Percentiles rank a stretch among this genome's conserved stretches.
phyloP scores from a whole-genome alignment of 1,139 yeast genomes.

The Arxiozyma slooffiae region DNA sequence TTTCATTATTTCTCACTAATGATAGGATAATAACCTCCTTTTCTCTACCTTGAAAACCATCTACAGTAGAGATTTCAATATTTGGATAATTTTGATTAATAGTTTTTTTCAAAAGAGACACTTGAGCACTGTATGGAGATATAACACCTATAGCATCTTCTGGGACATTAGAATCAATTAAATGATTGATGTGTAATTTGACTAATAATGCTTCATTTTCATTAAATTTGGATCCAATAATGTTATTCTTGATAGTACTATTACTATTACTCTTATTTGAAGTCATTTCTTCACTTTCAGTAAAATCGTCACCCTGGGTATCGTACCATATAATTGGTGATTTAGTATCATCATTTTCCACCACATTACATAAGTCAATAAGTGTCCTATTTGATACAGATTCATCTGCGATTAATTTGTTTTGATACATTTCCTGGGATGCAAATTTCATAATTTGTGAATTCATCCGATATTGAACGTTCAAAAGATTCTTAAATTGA shows the following conservation, averaged over 20 bases:
- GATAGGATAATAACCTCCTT: constrained; percentile 78
- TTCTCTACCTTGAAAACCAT: constrained; percentile 89
- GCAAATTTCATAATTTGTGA: constrained; percentile 69
- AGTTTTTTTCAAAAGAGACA: constrained; percentile 45
- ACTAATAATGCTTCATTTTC: constrained; percentile 64
- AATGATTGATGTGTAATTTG: constrained; percentile 41
- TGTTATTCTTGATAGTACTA: constrained; percentile 4
- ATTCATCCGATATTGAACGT: constrained; percentile 85
- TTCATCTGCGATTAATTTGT: constrained; percentile 51
- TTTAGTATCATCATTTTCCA: constrained; percentile 36
- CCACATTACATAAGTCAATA: constrained; percentile 47
- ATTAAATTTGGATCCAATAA: constrained; percentile 51
- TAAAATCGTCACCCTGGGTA: constrained; percentile 83
- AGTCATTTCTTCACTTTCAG: constrained; percentile 35
- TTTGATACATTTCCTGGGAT: constrained; percentile 54
- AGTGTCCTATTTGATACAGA: constrained; percentile 47
- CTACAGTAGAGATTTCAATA: constrained; percentile 77
- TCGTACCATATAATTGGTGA: constrained; percentile 69
- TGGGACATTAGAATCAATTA: constrained; percentile 41
- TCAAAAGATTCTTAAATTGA: constrained; percentile 45
- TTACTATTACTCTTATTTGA: constrained; percentile 33
- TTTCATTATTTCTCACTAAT: constrained; percentile 64
- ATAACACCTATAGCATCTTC: constrained; percentile 63
- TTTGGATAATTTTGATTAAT: constrained; percentile 43
- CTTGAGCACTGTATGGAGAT: constrained; percentile 87